Evolutionary conservation across 345 rosid genomes (phyloP), one percentile per base, ranked within the genome.

Genomic region (Isatis tinctoria): DNA sequence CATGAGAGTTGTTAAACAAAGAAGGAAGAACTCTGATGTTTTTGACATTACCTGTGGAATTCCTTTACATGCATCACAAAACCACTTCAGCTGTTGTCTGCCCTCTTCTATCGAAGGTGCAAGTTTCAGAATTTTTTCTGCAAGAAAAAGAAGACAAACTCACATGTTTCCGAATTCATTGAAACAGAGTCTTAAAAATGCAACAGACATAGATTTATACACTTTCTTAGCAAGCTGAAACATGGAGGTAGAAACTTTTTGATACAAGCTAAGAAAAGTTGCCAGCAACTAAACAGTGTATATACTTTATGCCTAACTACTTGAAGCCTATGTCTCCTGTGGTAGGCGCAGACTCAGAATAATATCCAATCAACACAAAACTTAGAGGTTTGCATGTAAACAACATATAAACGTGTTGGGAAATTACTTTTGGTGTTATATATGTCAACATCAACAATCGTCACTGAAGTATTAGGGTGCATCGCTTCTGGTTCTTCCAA

Each of bases 1-100:
- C 30, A 76, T 26, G 14, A 47, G 26, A 41, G 73, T 35, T 64
- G n/a, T n/a, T n/a, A 27, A 74, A 48, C 37, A 45, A 24, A 56
- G 3, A 28, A 49, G 12, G 16, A 37, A 59, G 13, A 49, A 22
- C 4, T 30, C 14, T n/a, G n/a, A 41, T 64, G 17, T 54, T 33
- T 33, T 33, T 4, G 8, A 62, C 14, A 33, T 74, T 86, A 92
- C 99, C 97, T 82, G 93, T 35, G 91, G 85, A 62, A 90, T 88
- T 80, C 99, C 97, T 81, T 90, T 92, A 87, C 98, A 95, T 35
- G 97, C 93, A 81, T 95, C 84, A 65, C 91, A 92, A 77, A 95
- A 95, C 87, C 83, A 81, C 78, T 86, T 84, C 43, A 95, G 87
- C 77, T 92, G 97, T 77, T 85, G 87, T 45, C 72, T 81, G 75